Evolutionary conservation across 345 rosid genomes (phyloP), one percentile per base, ranked within the genome.

Genomic region (Hypericum perforatum): DNA sequence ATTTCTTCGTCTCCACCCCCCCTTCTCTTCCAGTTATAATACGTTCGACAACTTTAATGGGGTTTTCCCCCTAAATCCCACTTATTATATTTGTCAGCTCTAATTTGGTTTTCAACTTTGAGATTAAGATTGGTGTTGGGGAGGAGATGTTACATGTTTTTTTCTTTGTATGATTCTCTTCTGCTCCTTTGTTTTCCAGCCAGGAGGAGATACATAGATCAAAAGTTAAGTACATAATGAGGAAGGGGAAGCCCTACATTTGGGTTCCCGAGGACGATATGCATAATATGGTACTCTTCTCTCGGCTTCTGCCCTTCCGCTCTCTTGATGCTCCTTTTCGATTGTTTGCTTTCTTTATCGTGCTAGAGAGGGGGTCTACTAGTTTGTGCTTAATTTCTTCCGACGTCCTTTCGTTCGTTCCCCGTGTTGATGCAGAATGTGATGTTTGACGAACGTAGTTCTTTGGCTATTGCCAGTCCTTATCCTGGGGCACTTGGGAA

Each of bases 241-340:
- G 64, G 67, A 74, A 76, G 66, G 96, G 91, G 53, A 90, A 70
- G 69, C 96, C 91, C 0, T 84, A 75, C 64, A 70, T 90, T 37
- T 90, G 94, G 94, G 80, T 90, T 15, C 83, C 89, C 0, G 91
- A 86, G 56, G 74, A 76, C 12, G 97, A 90, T 39, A 56, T 70
- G 9, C 95, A 86, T 74, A 84, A 82, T 69, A 80, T 84, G 70
- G 94, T 89, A 85, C 60, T 81, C 32, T 58, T 57, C 49, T 52
- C 43, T 16, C 48, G 11, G 15, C 37, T 45, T 46, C 45, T 29
- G 9, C 48, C 39, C 13, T 60, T 61, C 32, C 32, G n/a, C 43
- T 16, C 48, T 14, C 16, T 32, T 45, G 52, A 45, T 16, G 8
- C 48, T 42, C 16, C 58, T 61, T 51, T 49, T 1, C 41, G 32